Percentiles rank a stretch among this genome's conserved stretches.
Conservation (phyloP, 805 yeast species). For the Saccharomycopsis sp. region DNA sequence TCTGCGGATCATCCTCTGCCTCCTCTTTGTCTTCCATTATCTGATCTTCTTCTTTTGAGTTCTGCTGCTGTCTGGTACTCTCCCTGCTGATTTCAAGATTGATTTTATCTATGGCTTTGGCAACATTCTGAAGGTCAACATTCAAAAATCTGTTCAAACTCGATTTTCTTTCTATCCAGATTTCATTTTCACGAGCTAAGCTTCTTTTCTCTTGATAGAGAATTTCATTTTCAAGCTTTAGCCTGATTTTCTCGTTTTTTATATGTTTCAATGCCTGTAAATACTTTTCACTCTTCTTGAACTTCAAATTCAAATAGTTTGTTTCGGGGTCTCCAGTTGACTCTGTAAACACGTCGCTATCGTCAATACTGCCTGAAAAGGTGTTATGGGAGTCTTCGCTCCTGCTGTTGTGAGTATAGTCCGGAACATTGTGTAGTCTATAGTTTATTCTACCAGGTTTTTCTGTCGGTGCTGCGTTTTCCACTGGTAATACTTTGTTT, state of each 20-base stretch:
- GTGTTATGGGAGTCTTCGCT: not conserved
- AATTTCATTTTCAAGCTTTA: constrained; percentile 9
- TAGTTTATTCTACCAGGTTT: not conserved
- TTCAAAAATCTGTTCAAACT: constrained; percentile 14
- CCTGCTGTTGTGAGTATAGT: not conserved
- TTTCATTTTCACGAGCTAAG: constrained; percentile 7
- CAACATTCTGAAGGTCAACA: constrained; percentile 9
- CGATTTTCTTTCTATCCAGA: constrained; percentile 15
- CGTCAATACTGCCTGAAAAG: not conserved
- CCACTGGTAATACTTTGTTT: constrained; percentile 4
- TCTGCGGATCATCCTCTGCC: not conserved
- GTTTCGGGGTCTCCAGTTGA: not conserved
- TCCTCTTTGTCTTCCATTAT: not conserved
- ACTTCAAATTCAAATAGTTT: constrained; percentile 12
- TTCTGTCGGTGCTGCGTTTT: not conserved
- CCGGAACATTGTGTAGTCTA: constrained; percentile 4
- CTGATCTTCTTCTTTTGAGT: not conserved
- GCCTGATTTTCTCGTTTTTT: constrained; percentile 8
- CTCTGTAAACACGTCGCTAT: not conserved
- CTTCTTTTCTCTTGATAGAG: constrained; percentile 5
- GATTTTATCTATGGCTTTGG: constrained; percentile 7
- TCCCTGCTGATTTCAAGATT: constrained; percentile 1
- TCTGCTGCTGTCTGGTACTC: not conserved
- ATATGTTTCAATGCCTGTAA: constrained; percentile 3
- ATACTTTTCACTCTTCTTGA: constrained; percentile 11